Percentiles rank a stretch among this genome's conserved stretches.
These are phyloP conservation scores for Flaveria sonorensis DNA, from an alignment of 129 eudicot species.

Conservation along the genomic window DNA sequence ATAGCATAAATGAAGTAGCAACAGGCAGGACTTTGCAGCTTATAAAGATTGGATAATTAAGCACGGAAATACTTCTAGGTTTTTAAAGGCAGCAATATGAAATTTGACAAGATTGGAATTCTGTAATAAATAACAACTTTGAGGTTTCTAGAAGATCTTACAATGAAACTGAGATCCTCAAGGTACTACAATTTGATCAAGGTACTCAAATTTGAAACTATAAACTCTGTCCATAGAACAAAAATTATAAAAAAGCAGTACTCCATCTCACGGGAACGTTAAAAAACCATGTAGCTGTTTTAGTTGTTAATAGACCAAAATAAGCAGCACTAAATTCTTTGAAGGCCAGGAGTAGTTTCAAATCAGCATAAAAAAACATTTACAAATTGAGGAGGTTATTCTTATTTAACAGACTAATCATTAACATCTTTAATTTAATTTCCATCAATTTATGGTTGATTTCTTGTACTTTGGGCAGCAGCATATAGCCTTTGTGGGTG, in stretches of 20 bases:
- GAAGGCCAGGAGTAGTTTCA: background rate
- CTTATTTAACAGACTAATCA: background rate
- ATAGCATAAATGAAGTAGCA: conserved; percentile 12
- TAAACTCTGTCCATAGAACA: background rate
- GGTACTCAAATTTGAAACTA: background rate
- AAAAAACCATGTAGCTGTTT: background rate
- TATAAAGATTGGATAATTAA: conserved; percentile 5
- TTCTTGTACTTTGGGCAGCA: background rate
- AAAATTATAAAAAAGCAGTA: background rate
- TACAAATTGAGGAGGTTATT: background rate
- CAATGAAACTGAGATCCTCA: background rate
- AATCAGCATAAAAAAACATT: background rate
- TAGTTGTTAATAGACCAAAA: background rate
- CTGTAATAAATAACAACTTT: background rate
- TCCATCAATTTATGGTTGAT: background rate
- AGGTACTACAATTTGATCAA: background rate
- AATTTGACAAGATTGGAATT: background rate
- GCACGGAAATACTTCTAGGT: background rate
- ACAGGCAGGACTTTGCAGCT: conserved; percentile 9
- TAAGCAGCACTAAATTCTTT: background rate
- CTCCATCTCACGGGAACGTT: background rate
- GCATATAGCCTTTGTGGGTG: background rate
- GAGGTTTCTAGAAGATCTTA: background rate
- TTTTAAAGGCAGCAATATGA: background rate
- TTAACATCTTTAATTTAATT: background rate